Conservation (phyloP, 140 eudicot species). For the Bidens hawaiensis region DNA sequence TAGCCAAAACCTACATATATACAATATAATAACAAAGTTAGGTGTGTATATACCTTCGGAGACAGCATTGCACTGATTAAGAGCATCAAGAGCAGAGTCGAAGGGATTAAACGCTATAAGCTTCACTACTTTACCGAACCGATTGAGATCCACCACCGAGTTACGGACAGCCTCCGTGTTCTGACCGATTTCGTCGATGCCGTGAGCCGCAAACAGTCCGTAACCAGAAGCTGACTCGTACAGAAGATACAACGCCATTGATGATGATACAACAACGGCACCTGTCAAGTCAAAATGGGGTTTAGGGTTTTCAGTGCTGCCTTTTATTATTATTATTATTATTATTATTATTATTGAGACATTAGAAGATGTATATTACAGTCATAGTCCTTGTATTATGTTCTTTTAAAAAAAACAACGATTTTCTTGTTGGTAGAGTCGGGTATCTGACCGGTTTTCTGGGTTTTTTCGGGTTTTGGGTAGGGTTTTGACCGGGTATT, state of each 20-base stretch:
- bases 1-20: too few species aligned
- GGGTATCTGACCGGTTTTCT: too few species aligned
- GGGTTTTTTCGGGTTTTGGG: too few species aligned
- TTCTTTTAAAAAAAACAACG: too few species aligned
- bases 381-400: too few species aligned
- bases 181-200: slow-evolving; percentile 86
- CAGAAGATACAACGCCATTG: slow-evolving; percentile 59
- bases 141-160: slow-evolving; percentile 67
- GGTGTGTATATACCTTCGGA: slow-evolving; percentile 65
- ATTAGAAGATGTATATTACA: too few species aligned
- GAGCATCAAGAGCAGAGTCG: slow-evolving; percentile 92
- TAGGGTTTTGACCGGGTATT: too few species aligned
- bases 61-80: slow-evolving; percentile 79
- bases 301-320: slow-evolving; percentile 15
- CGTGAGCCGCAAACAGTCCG: slow-evolving; percentile 51
- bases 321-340: too few species aligned
- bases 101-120: slow-evolving; percentile 71
- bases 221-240: slow-evolving; percentile 90
- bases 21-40: too few species aligned
- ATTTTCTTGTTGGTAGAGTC: too few species aligned
- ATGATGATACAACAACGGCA: too few species aligned
- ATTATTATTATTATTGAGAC: too few species aligned
- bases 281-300: slow-evolving; percentile 1
- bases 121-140: slow-evolving; percentile 82
- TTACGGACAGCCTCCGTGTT: slow-evolving; percentile 88